phyloP scores from a whole-genome alignment of 1,284 basidiomycete species.

The Pterula multifida region DNA sequence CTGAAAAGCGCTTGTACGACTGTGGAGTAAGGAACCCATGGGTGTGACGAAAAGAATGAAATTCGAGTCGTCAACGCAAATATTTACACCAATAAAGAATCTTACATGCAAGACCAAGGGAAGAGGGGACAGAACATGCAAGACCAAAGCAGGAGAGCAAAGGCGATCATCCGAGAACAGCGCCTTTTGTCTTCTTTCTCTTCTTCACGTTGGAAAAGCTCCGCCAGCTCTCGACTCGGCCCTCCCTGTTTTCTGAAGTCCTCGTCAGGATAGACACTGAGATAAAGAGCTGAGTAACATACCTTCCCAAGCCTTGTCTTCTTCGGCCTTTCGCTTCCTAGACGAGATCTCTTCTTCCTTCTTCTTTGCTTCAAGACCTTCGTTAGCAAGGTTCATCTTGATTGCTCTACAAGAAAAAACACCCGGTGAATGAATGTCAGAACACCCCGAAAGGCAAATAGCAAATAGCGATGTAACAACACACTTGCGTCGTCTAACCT shows the following conservation, averaged over 20 bases:
- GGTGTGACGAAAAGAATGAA: neutral
- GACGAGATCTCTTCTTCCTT: slow-evolving; percentile 69
- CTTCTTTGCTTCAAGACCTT: slow-evolving; percentile 71
- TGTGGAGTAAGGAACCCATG: no score
- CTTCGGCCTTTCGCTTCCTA: slow-evolving; percentile 72
- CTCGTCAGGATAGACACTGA: neutral
- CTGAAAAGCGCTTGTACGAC: no score
- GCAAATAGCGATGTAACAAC: slow-evolving; percentile 20
- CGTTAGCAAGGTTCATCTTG: slow-evolving; percentile 80
- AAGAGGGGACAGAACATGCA: no score
- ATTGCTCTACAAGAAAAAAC: slow-evolving; percentile 54
- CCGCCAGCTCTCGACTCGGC: slow-evolving; percentile 76
- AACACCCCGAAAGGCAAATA: slow-evolving; percentile 3
- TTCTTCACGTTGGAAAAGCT: slow-evolving; percentile 54
- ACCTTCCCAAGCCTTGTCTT: slow-evolving; percentile 78
- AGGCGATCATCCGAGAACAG: slow-evolving; percentile 50
- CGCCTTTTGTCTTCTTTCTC: slow-evolving; percentile 65
- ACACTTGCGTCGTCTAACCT: slow-evolving; percentile 66
- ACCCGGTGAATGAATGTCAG: slow-evolving; percentile 4
- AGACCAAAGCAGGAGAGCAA: neutral
- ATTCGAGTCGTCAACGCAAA: slow-evolving; percentile 1
- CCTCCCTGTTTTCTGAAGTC: slow-evolving; percentile 52
- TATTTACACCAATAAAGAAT: neutral
- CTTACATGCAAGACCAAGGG: neutral
- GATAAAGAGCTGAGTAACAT: slow-evolving; percentile 12